These are phyloP conservation scores for Sphaerulina populicola DNA, from an alignment of 2,329 filamentous ascomycete genomes.

Conservation along the genomic window DNA sequence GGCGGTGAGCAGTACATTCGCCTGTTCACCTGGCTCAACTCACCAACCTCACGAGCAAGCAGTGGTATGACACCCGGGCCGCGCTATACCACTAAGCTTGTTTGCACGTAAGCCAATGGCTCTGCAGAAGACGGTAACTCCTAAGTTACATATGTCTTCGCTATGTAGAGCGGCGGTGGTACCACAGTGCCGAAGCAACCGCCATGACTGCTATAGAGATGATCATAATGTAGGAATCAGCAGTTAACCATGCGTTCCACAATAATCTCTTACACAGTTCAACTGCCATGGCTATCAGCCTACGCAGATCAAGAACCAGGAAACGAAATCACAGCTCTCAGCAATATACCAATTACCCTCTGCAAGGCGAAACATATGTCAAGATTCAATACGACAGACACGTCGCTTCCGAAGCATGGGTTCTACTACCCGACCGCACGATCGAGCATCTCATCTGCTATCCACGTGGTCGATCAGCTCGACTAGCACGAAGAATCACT, in stretches of 20 bases:
- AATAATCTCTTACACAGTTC: neutral
- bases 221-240: too few species aligned
- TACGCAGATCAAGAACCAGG: neutral
- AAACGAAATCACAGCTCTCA: neutral
- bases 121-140: neutral
- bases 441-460: constrained; percentile 4
- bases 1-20: neutral
- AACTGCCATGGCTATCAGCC: neutral
- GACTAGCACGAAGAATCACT: neutral
- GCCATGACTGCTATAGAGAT: too few species aligned
- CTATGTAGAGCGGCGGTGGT: neutral
- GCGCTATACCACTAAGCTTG: neutral
- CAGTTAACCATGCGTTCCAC: too few species aligned
- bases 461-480: neutral
- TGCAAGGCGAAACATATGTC: neutral
- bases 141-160: neutral
- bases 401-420: neutral
- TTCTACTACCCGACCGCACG: constrained; percentile 1
- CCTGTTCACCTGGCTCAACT: neutral
- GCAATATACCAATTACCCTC: neutral
- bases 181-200: neutral
- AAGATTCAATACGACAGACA: constrained; percentile 4
- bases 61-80: neutral
- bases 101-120: neutral
- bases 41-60: neutral